Base-by-base conservation (phyloP, 805 yeast genomes). In the Sugiyamaella americana region DNA sequence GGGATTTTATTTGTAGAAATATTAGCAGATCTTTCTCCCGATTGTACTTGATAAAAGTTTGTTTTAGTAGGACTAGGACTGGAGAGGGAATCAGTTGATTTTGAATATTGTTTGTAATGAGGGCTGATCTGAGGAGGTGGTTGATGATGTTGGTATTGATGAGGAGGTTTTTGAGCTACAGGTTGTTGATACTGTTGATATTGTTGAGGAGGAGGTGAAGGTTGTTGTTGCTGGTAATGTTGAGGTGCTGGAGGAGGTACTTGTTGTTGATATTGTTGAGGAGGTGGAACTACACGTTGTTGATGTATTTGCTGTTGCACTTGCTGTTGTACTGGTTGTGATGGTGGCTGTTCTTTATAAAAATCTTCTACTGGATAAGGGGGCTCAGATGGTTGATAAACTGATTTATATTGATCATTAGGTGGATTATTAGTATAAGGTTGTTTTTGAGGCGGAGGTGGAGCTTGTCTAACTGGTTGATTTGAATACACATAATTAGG, bases 1-100 rank as follows among this genome's bases (percentile, higher is more conserved):
- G 56, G 57, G 29, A 54, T 54, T 43, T 50, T 50, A 24, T 54
- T 52, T 5, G 56, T 52, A 2, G 57, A 52, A n/a, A 54, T 53
- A 32, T 44, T 48, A 5, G 55, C 40, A 26, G 43, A 30, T 5
- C 44, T 32, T 13, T 24, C 44, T 13, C 66, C 1, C n/a, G n/a
- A n/a, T 67, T 70, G 2, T 67, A 68, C 49, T 66, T 70, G 51
- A 67, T 54, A 41, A 63, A 71, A 1, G 68, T 63, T 26, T 69
- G 64, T 43, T 63, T 70, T 10, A 21, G 37, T 53, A 20, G 52
- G 52, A 38, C 56, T 49, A 23, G 41, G 44, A 4, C 16, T 40
- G 36, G 40, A 38, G 18, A 22, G 36, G 19, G 19, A 44, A 20
- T 34, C 19, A 19, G 39, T 37, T 17, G 43, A 35, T 16, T 46